Evolutionary conservation across 441 rosid genomes (phyloP).

Genomic region (Erodium moschatum): DNA sequence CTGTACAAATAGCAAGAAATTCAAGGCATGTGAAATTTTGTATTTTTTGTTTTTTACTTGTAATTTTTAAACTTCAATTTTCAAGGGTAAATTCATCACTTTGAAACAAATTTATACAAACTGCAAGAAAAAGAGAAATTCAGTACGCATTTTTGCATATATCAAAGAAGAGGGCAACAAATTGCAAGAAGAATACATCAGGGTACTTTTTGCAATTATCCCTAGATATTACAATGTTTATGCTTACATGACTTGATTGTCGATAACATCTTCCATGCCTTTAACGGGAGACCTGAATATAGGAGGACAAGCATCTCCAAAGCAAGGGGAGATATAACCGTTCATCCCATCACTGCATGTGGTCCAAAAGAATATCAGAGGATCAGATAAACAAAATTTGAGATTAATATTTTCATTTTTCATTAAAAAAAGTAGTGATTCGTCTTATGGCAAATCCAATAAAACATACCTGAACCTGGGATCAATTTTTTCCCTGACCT

Average conservation of each 20-base stretch:
- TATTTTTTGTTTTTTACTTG: too few relatives aligned
- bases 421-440: background rate
- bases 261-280: conserved; percentile 74
- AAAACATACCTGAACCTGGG: conserved; percentile 22
- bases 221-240: background rate
- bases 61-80: too few relatives aligned
- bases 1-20: too few relatives aligned
- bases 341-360: conserved; percentile 87
- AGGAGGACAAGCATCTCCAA: conserved; percentile 68
- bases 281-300: conserved; percentile 65
- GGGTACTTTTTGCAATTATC: too few relatives aligned
- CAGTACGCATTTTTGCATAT: too few relatives aligned
- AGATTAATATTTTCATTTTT: background rate
- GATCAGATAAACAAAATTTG: conserved; percentile 18
- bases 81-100: too few relatives aligned
- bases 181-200: too few relatives aligned
- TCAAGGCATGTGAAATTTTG: too few relatives aligned
- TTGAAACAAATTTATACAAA: too few relatives aligned
- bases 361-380: conserved; percentile 39
- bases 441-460: background rate
- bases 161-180: too few relatives aligned
- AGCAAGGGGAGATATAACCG: conserved; percentile 72
- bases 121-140: too few relatives aligned
- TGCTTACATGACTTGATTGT: conserved; percentile 82
- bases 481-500: conserved; percentile 17